Evolutionary conservation across 2,329 filamentous ascomycete genomes (phyloP), one percentile per base, ranked within the genome.

Genomic region (Triangularia setosa): DNA sequence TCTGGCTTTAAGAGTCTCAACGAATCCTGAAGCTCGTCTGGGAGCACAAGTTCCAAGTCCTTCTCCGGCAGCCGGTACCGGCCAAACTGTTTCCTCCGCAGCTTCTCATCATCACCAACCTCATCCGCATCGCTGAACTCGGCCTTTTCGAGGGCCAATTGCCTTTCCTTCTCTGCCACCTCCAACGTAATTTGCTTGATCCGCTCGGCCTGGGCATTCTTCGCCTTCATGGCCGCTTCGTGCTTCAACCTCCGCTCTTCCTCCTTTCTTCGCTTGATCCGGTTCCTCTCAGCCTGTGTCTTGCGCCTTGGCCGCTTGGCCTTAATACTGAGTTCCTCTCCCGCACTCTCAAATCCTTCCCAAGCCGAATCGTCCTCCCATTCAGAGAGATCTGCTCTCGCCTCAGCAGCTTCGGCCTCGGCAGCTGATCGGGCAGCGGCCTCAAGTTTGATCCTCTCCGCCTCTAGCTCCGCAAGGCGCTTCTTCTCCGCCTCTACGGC

Each of bases 331-430:
- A 84, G 80, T 67, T 91, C 89, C 70, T 92, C 89, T 9, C 84
- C 86, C 63, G 92, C 93, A 74, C 92, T 97, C 79, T 97, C 89
- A 69, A 92, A 87, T 0, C 91, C 91, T 76, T 93, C 94, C 92
- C 93, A 97, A 14, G 91, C 93, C 56, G 91, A 95, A 74, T 97
- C 93, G 71, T 94, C 91, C 65, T 96, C 92, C 81, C 87, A 94
- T 75, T 87, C 87, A 0, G 86, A 88, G 64, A 90, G 73, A 58
- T 88, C 83, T 2, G 84, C 84, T 57, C 84, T 86, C 67, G 86
- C 84, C 72, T 91, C 88, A 0, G 88, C 89, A 16, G 91, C 90
- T 58, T 93, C 90, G 2, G 90, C 88, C 70, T 90, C 86, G 2
- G 90, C 91, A 18, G 89, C 88, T 9, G 90, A 93, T 52, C 81